phyloP scores from a whole-genome alignment of 805 yeast genomes.

The Deakozyma indianensis region DNA sequence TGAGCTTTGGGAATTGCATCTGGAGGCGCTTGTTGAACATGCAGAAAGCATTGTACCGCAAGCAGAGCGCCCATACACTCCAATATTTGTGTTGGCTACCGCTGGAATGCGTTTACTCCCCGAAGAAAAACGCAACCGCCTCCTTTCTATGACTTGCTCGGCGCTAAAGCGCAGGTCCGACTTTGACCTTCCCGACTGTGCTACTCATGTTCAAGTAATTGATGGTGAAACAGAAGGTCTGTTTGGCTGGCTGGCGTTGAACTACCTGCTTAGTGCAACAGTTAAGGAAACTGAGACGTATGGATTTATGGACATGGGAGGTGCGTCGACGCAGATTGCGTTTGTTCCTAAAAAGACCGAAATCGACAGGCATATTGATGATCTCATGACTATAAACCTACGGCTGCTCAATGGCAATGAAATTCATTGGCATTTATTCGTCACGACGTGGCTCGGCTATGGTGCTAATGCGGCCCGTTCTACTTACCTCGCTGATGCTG shows the following conservation, averaged over 20 bases:
- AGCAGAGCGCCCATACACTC: conserved; percentile 48
- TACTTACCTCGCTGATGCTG: conserved; percentile 20
- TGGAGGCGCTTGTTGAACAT: conserved; percentile 45
- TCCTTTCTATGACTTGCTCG: conserved; percentile 49
- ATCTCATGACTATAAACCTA: conserved; percentile 50
- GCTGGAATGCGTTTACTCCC: conserved; percentile 89
- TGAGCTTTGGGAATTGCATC: conserved; percentile 58
- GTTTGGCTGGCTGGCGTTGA: conserved; percentile 90
- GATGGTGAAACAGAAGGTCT: conserved; percentile 93
- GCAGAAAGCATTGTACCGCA: conserved; percentile 62
- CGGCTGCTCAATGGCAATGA: conserved; percentile 56
- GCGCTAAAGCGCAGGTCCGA: conserved; percentile 37
- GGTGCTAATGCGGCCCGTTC: conserved; percentile 87
- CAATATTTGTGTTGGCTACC: conserved; percentile 83
- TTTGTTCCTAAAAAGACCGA: conserved; percentile 68
- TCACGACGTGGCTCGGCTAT: conserved; percentile 93
- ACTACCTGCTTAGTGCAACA: conserved; percentile 60
- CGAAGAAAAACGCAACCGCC: conserved; percentile 32
- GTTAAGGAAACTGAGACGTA: conserved; percentile 28
- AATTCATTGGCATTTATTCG: conserved; percentile 76
- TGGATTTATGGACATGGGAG: conserved; percentile 99
- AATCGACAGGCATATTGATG: conserved; percentile 51
- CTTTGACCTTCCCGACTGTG: conserved; percentile 46
- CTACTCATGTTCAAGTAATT: conserved; percentile 63
- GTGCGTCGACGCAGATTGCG: conserved; percentile 93